Evolutionary conservation across 345 rosid species (phyloP).

Genomic region (Moricandia moricandioides): DNA sequence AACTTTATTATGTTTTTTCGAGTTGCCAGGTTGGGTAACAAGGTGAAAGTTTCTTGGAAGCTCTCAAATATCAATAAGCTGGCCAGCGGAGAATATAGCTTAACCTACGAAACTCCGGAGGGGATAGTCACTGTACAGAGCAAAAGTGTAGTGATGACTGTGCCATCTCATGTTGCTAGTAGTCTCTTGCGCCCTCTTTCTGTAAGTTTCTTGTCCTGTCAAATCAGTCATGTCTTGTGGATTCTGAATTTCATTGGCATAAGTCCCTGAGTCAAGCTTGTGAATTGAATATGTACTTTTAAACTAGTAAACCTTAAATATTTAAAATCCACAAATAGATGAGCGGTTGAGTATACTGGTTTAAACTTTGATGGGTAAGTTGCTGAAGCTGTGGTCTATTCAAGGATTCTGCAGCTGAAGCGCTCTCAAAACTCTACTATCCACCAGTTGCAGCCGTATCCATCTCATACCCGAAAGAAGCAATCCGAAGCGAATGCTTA

Average conservation of each 20-base stretch:
- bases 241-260: too few species aligned
- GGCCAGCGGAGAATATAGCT: slow-evolving; percentile 48
- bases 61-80: slow-evolving; percentile 55
- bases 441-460: slow-evolving; percentile 97
- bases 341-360: neutral
- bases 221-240: neutral
- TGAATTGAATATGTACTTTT: too few species aligned
- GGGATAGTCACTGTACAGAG: slow-evolving; percentile 59
- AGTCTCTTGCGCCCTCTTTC: slow-evolving; percentile 66
- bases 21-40: slow-evolving; percentile 64
- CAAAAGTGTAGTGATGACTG: slow-evolving; percentile 68
- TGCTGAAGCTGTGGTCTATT: neutral
- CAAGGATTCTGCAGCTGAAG: slow-evolving; percentile 73
- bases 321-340: neutral
- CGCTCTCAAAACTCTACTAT: slow-evolving; percentile 76
- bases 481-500: slow-evolving; percentile 69
- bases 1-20: neutral
- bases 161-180: slow-evolving; percentile 75
- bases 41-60: slow-evolving; percentile 76
- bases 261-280: too few species aligned
- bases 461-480: slow-evolving; percentile 84
- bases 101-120: slow-evolving; percentile 72
- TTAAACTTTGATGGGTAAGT: neutral
- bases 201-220: slow-evolving; percentile 40
- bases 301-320: too few species aligned